phyloP scores from a whole-genome alignment of 176 grass and related monocot genomes.

The Triticum urartu region DNA sequence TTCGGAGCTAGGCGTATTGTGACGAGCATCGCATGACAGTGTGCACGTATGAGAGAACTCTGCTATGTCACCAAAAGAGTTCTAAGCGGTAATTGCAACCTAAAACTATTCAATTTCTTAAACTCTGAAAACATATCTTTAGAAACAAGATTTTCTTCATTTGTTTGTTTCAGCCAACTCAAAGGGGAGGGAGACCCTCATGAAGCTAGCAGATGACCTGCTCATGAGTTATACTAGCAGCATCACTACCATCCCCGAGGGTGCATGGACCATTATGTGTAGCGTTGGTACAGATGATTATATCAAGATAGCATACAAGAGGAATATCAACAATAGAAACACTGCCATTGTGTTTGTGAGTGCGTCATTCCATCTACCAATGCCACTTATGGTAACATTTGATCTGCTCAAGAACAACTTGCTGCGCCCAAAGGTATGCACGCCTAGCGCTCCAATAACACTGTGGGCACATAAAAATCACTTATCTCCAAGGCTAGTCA shows the following conservation, averaged over 20 bases:
- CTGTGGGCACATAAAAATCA: neutral
- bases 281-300: constrained; percentile 35
- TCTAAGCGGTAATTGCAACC: neutral
- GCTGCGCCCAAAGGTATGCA: constrained; percentile 27
- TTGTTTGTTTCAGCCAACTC: constrained; percentile 24
- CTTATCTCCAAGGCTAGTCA: neutral
- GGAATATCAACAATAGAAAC: neutral
- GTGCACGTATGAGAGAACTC: constrained; percentile 33
- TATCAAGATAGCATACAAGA: constrained; percentile 41
- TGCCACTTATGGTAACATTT: constrained; percentile 33
- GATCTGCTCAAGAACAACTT: constrained; percentile 39
- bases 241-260: constrained; percentile 11
- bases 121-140: neutral
- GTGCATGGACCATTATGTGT: constrained; percentile 32
- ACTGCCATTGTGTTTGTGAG: constrained; percentile 30
- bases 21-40: constrained; percentile 43
- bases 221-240: constrained; percentile 30
- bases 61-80: constrained; percentile 25
- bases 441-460: neutral
- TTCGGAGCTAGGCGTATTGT: constrained; percentile 54
- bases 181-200: constrained; percentile 35
- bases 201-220: constrained; percentile 52
- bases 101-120: neutral
- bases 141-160: neutral
- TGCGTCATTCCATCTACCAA: constrained; percentile 39